Evolutionary conservation across 1,284 basidiomycete genomes (phyloP).

Genomic region (Salmacisia buchloeana): DNA sequence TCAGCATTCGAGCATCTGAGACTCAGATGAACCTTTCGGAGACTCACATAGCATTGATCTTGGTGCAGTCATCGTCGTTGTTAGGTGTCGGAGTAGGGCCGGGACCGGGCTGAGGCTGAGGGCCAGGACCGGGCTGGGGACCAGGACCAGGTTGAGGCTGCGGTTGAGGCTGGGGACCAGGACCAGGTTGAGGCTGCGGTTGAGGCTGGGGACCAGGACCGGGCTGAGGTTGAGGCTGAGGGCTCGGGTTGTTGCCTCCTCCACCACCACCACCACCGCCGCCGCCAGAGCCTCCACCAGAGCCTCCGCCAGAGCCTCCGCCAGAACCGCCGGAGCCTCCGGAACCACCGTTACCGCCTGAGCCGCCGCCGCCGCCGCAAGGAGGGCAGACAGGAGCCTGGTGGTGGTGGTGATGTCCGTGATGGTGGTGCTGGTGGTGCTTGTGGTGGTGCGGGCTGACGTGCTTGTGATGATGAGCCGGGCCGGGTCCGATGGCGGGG

Average conservation of each 20-base stretch:
- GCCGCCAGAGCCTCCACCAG: not conserved
- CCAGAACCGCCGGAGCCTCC: not conserved
- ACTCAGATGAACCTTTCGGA: not conserved
- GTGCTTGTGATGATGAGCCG: not conserved
- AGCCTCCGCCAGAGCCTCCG: not conserved
- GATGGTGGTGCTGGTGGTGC: not conserved
- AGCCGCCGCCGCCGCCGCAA: not conserved
- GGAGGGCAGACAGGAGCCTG: not conserved
- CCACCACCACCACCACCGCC: not conserved
- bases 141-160: not conserved
- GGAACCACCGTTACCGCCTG: slow-evolving; percentile 9
- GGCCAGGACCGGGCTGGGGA: too few species aligned
- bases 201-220: too few species aligned
- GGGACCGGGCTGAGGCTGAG: not conserved
- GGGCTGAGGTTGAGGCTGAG: not conserved
- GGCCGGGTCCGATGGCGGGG: too few species aligned
- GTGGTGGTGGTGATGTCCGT: not conserved
- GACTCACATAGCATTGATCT: not conserved
- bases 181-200: not conserved
- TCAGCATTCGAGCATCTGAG: too few species aligned
- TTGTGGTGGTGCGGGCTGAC: not conserved
- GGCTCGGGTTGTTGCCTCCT: not conserved
- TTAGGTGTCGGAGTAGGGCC: too few species aligned
- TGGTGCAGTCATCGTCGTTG: not conserved
- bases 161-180: not conserved